Conservation (phyloP, 352 stramenopile genomes). For the Phytophthora sp. region DNA sequence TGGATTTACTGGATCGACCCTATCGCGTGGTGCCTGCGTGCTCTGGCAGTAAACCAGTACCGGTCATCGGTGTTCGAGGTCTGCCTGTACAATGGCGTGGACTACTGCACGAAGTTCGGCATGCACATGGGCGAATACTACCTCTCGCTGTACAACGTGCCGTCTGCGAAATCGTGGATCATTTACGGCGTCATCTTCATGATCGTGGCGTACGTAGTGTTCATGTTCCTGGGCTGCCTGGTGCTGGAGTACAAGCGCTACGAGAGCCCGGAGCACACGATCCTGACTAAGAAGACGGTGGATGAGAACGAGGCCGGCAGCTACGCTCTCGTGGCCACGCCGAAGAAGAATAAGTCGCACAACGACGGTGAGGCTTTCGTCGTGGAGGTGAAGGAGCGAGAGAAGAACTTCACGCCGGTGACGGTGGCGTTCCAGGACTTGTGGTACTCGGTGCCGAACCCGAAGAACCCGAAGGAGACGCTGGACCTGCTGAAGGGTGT, state of each 20-base stretch:
- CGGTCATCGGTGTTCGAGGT: slow-evolving; percentile 31
- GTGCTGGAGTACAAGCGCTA: slow-evolving; percentile 6
- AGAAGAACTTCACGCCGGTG: slow-evolving; percentile 41
- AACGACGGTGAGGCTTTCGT: slow-evolving; percentile 1
- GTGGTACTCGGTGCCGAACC: slow-evolving; percentile 44
- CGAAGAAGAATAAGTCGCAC: slow-evolving; percentile 7
- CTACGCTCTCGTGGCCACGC: slow-evolving; percentile 11
- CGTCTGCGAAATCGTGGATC: neutral
- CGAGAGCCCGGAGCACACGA: neutral
- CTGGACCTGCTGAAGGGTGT: slow-evolving; percentile 71
- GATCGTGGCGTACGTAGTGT: slow-evolving; percentile 2
- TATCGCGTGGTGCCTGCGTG: slow-evolving; percentile 47
- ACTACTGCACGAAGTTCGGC: slow-evolving; percentile 43
- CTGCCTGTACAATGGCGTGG: slow-evolving; percentile 42
- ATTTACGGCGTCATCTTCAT: slow-evolving; percentile 14
- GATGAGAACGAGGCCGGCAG: neutral
- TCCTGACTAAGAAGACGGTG: neutral
- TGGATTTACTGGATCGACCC: slow-evolving; percentile 72
- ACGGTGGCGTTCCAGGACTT: slow-evolving; percentile 40
- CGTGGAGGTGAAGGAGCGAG: slow-evolving; percentile 16
- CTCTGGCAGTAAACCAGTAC: slow-evolving; percentile 42
- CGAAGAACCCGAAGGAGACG: slow-evolving; percentile 38
- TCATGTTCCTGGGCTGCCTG: slow-evolving; percentile 2
- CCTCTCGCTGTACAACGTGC: slow-evolving; percentile 30
- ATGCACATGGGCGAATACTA: slow-evolving; percentile 52